phyloP scores from a whole-genome alignment of 345 rosid genomes.

The Gossypium ekmanianum region DNA sequence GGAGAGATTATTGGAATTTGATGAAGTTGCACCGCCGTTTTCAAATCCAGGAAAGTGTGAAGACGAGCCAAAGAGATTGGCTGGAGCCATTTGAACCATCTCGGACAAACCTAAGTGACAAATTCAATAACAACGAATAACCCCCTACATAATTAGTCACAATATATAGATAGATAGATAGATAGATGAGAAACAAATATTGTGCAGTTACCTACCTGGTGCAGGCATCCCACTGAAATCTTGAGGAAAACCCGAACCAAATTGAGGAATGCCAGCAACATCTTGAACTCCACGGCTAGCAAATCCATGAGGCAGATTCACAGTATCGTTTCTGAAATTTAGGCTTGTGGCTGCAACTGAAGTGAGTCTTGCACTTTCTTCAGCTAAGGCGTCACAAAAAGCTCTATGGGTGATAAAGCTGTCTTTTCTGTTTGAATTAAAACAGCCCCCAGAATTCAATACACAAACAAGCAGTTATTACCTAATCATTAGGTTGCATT shows the following conservation, averaged over 20 bases:
- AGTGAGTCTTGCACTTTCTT: slow-evolving; percentile 67
- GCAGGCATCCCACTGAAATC: slow-evolving; percentile 23
- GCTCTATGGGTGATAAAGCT: slow-evolving; percentile 96
- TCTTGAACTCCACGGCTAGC: slow-evolving; percentile 37
- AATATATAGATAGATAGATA: not conserved
- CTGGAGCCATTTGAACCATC: slow-evolving; percentile 53
- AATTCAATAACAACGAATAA: slow-evolving; percentile 13
- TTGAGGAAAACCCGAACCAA: no score
- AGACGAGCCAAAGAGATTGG: slow-evolving; percentile 46
- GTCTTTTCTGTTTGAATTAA: slow-evolving; percentile 61
- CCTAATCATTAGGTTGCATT: slow-evolving; percentile 28
- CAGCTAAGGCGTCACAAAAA: slow-evolving; percentile 91
- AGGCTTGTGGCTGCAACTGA: slow-evolving; percentile 51
- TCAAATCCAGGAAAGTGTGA: slow-evolving; percentile 38
- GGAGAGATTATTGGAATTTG: slow-evolving; percentile 44
- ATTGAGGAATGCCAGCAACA: slow-evolving; percentile 19
- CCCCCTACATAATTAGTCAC: not conserved
- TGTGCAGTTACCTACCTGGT: slow-evolving; percentile 32
- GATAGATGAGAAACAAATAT: no score
- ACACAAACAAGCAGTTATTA: not conserved
- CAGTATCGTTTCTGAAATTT: slow-evolving; percentile 45
- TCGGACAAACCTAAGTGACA: slow-evolving; percentile 41
- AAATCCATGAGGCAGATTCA: slow-evolving; percentile 53
- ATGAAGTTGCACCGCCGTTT: slow-evolving; percentile 23
- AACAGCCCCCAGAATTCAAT: slow-evolving; percentile 12